Evolutionary conservation across 768 basidiomycete species (phyloP), one percentile per base, ranked within the genome.

Genomic region (Tylopilus felleus): DNA sequence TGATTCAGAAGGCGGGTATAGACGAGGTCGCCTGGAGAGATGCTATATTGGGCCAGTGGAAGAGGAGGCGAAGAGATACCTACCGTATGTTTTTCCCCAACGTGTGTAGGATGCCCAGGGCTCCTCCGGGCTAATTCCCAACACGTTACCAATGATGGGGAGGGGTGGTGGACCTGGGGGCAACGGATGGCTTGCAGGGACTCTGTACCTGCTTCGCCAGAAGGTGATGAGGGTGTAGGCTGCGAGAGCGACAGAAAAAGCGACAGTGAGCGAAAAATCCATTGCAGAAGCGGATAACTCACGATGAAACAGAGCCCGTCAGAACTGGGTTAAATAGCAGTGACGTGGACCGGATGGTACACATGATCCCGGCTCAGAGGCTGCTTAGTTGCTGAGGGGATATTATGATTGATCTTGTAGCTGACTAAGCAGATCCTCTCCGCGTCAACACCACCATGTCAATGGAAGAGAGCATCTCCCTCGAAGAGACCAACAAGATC

Each of bases 401-500:
- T 36, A 38, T 38, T 4, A 8, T 19, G 2, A 9, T 6, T 22
- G 21, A 40, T 40, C 21, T 19, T 40, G 39, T 22, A 3, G 28
- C 47, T 62, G 58, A 60, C 61, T 58, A 59, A 65, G 49, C 50
- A 0, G 2, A 21, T 1, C 16, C 40, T 14, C 27, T 10, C n/a
- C 13, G 13, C 33, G 19, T 44, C 9, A 27, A 38, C 14, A 35
- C 46, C 65, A 73, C 58, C 54, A 82, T 80, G 78, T 80, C 85
- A 17, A 85, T 90, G 87, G 88, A 92, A 76, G 84, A 90, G 71
- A 86, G 89, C 60, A 88, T 96, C 68, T 90, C 88, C 65, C 81
- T 96, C 66, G 93, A 94, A 66, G 93, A 95, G 77, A 95, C 93
- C 35, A 95, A 95, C 80, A 94, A 90, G 74, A 90, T 97, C 70